A percentile compares a stretch with the other conserved stretches of the same genome.
phyloP scores from a whole-genome alignment of 1,284 basidiomycete species.

The Tilletia walkeri region DNA sequence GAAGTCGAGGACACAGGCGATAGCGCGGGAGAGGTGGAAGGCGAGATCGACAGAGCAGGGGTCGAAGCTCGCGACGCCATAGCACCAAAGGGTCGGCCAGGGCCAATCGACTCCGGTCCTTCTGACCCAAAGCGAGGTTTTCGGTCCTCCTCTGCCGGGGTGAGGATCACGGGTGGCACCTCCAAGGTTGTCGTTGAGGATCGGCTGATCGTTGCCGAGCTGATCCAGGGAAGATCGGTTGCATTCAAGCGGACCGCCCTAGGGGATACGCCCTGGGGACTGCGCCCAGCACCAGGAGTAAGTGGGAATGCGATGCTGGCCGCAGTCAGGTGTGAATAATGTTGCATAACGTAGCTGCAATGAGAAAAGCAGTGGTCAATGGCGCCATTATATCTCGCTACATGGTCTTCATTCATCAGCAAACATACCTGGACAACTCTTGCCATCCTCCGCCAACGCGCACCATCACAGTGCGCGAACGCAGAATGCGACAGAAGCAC shows the following conservation, averaged over 20 bases:
- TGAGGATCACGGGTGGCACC: slow-evolving; percentile 12
- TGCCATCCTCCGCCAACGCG: slow-evolving; percentile 55
- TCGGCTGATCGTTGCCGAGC: slow-evolving; percentile 4
- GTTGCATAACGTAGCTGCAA: slow-evolving; percentile 32
- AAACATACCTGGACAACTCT: slow-evolving; percentile 44
- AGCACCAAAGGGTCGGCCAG: too few relatives aligned
- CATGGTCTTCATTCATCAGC: neutral
- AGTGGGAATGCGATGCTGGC: neutral
- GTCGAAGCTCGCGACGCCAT: neutral
- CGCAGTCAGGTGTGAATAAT: slow-evolving; percentile 28
- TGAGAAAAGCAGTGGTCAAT: neutral
- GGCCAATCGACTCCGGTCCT: too few relatives aligned
- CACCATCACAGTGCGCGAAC: slow-evolving; percentile 52
- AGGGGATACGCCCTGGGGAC: neutral
- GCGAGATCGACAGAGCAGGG: neutral
- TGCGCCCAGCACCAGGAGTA: neutral
- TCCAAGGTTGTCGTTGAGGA: neutral
- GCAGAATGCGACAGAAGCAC: slow-evolving; percentile 51
- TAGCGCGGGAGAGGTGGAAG: neutral
- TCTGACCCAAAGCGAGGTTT: neutral
- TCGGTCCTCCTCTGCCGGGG: neutral
- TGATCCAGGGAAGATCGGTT: slow-evolving; percentile 3
- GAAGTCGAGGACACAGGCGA: neutral
- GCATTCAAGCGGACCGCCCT: neutral
- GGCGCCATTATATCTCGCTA: neutral